phyloP scores from a whole-genome alignment of 2,329 filamentous ascomycete species.

The Elsinoe perseae region DNA sequence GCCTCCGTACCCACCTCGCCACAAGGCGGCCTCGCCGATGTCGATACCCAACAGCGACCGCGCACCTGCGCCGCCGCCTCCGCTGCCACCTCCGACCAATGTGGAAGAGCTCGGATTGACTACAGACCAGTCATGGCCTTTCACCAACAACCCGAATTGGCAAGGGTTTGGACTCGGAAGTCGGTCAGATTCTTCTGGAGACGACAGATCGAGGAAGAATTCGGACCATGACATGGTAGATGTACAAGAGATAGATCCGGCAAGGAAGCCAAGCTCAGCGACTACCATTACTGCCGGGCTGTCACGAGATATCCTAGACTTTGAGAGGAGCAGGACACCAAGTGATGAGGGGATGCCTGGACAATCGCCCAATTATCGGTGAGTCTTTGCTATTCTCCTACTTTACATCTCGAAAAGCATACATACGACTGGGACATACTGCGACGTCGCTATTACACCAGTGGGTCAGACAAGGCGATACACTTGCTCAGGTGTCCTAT shows the following conservation, averaged over 20 bases:
- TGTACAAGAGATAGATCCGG: constrained; percentile 24
- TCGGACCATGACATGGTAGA: constrained; percentile 3
- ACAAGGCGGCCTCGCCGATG: constrained; percentile 48
- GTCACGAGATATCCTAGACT: constrained; percentile 22
- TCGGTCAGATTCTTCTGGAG: constrained; percentile 6
- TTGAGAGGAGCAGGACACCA: constrained; percentile 22
- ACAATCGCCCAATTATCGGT: constrained; percentile 38
- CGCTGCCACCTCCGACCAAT: constrained; percentile 55
- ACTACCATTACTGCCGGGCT: constrained; percentile 28
- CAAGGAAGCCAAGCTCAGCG: constrained; percentile 34
- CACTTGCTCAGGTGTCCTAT: too few species aligned
- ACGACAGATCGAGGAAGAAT: constrained; percentile 3
- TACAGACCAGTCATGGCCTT: constrained; percentile 56
- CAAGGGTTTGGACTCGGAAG: constrained; percentile 40
- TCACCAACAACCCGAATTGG: constrained; percentile 49
- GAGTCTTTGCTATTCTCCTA: constrained; percentile 20
- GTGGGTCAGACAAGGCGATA: too few species aligned
- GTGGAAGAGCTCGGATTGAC: constrained; percentile 48
- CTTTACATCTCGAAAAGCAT: too few species aligned
- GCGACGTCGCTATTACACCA: too few species aligned
- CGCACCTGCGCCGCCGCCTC: constrained; percentile 47
- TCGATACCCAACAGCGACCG: constrained; percentile 51
- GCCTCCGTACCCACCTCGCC: constrained; percentile 31
- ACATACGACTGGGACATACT: too few species aligned
- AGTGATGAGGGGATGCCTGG: constrained; percentile 26